Percentiles rank a stretch among this genome's conserved stretches.
Evolutionary conservation across 139 green algal species (phyloP).

Genomic region (Desmodesmus armatus): DNA sequence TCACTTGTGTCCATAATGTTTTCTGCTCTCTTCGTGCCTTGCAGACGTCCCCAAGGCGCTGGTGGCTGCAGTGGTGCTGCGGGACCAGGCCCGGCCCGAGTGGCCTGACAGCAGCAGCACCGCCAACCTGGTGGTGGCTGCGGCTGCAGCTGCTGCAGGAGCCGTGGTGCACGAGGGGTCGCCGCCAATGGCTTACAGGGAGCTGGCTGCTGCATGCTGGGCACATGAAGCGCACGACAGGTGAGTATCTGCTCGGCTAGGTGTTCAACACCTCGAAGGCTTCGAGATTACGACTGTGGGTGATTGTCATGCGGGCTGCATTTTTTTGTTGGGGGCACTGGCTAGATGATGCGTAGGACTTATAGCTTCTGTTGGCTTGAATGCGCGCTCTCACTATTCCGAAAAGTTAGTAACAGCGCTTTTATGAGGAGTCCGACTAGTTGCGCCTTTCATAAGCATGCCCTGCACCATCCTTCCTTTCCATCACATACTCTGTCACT

Average conservation of each 20-base stretch:
- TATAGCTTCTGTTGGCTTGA: no score
- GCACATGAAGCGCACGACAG: constrained; percentile 18
- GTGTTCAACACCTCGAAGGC: no score
- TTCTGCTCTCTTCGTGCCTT: no score
- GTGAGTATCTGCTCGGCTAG: constrained; percentile 2
- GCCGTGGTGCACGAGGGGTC: neutral
- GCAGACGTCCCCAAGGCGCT: constrained; percentile 9
- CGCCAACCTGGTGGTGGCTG: neutral
- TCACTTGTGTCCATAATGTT: no score
- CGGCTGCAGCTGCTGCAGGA: neutral
- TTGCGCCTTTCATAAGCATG: neutral
- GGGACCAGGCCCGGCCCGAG: neutral
- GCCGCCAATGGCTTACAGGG: neutral
- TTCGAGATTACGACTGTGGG: no score
- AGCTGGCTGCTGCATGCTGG: constrained; percentile 31
- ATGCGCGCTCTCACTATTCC: no score
- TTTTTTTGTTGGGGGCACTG: neutral
- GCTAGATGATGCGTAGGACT: neutral
- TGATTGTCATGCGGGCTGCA: no score
- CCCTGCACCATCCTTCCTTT: neutral
- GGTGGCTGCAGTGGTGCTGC: neutral
- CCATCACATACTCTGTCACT: neutral
- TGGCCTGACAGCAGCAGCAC: constrained; percentile 2
- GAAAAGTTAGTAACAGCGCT: no score
- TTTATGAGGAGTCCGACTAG: no score